Evolutionary conservation across 129 eudicot species (phyloP).

Genomic region (Ambrosia artemisiifolia): DNA sequence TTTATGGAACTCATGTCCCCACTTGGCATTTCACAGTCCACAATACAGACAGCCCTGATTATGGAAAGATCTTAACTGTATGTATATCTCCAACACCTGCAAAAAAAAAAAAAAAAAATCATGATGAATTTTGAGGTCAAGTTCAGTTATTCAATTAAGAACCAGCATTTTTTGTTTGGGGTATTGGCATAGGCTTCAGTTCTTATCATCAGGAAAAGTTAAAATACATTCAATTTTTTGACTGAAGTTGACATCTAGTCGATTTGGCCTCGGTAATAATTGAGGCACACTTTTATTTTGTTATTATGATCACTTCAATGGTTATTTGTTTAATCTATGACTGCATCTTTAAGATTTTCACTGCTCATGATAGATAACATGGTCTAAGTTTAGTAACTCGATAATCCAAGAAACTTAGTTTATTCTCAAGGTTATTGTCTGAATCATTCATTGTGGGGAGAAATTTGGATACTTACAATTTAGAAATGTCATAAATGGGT

Average conservation of each 20-base stretch:
- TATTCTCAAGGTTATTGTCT: not conserved
- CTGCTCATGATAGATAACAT: not conserved
- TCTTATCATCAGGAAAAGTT: not conserved
- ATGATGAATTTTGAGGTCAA: slow-evolving; percentile 9
- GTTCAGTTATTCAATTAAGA: slow-evolving; percentile 1
- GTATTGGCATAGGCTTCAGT: not conserved
- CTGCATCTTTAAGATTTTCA: not conserved
- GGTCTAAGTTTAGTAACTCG: slow-evolving; percentile 2
- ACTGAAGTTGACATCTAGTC: not conserved
- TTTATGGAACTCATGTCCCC: slow-evolving; percentile 80
- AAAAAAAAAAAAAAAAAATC: not conserved
- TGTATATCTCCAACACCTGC: slow-evolving; percentile 15
- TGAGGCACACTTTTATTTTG: not conserved
- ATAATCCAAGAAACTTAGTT: not conserved
- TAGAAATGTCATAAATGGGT: not conserved
- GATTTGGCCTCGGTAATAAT: not conserved
- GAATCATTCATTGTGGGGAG: not conserved
- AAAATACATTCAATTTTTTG: not conserved
- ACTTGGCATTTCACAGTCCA: slow-evolving; percentile 72
- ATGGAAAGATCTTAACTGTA: slow-evolving; percentile 67
- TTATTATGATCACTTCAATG: not conserved
- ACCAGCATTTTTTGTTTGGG: not conserved
- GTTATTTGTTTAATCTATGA: slow-evolving; percentile 7
- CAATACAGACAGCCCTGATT: slow-evolving; percentile 53
- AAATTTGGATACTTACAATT: not conserved